Evolutionary conservation across 75 land plant genomes (phyloP).

Genomic region (Picea glauca): DNA sequence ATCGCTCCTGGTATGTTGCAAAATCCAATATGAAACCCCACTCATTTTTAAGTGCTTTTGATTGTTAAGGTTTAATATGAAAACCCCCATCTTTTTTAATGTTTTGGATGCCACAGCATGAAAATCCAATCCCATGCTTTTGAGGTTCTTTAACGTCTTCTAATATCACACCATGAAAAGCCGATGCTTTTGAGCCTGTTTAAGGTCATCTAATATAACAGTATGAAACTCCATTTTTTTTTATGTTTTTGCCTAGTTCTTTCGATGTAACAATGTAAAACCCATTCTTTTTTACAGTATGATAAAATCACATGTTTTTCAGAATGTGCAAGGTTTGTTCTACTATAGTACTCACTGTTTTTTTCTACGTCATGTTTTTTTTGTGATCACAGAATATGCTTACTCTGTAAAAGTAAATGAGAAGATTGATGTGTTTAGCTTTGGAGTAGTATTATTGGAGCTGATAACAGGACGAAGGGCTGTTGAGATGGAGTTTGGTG

Average conservation of each 20-base stretch:
- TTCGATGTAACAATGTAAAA: no score
- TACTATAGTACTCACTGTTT: neutral
- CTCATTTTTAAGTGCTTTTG: neutral
- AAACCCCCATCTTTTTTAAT: neutral
- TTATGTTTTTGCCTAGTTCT: no score
- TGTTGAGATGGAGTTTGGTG: slow-evolving; percentile 25
- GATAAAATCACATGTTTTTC: no score
- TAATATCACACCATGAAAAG: neutral
- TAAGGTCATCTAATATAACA: no score
- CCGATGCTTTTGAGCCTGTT: no score
- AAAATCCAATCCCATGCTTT: neutral
- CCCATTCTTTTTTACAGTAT: no score
- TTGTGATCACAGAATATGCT: slow-evolving; percentile 33
- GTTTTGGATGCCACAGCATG: neutral
- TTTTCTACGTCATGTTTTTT: neutral
- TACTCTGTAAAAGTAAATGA: slow-evolving; percentile 47
- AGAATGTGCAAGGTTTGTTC: neutral
- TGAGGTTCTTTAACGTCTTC: neutral
- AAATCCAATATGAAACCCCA: neutral
- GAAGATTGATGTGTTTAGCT: slow-evolving; percentile 58
- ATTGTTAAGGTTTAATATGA: neutral
- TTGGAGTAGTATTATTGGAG: slow-evolving; percentile 57
- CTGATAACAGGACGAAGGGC: slow-evolving; percentile 49
- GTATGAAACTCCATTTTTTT: no score
- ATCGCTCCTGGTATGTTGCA: slow-evolving; percentile 54